Percentiles rank a stretch among this genome's conserved stretches.
Evolutionary conservation across 805 yeast species (phyloP).

Genomic region (Zygotorulaspora sp.): DNA sequence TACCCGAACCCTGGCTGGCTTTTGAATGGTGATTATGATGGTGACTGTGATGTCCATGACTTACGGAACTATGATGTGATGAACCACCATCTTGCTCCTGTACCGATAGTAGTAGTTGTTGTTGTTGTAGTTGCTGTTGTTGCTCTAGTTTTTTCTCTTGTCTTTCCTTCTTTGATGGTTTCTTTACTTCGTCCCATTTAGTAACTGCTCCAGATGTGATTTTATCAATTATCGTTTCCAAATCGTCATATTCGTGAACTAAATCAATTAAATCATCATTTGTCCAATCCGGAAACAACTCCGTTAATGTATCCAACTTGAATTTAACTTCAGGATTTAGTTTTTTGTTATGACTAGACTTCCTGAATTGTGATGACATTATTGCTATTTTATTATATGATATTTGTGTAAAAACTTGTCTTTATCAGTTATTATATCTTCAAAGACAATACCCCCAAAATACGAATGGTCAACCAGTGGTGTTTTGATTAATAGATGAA

Average conservation of each 20-base stretch:
- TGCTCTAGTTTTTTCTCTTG: constrained; percentile 33
- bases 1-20: constrained; percentile 11
- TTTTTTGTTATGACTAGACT: constrained; percentile 25
- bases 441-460: constrained; percentile 1
- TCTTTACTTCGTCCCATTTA: constrained; percentile 92
- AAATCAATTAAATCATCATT: constrained; percentile 74
- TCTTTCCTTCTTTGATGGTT: constrained; percentile 53
- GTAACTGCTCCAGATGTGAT: constrained; percentile 86
- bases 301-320: constrained; percentile 57
- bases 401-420: neutral
- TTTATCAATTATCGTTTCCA: constrained; percentile 77
- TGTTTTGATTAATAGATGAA: too few species aligned
- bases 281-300: constrained; percentile 94
- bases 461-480: constrained; percentile 2
- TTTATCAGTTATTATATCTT: neutral
- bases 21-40: constrained; percentile 12
- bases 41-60: constrained; percentile 10
- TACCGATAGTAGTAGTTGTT: constrained; percentile 22
- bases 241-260: constrained; percentile 69
- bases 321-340: constrained; percentile 33
- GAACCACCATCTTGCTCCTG: constrained; percentile 8
- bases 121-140: constrained; percentile 22
- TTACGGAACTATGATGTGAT: constrained; percentile 8
- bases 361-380: constrained; percentile 27
- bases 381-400: constrained; percentile 11